Conservation (phyloP, 2,329 filamentous ascomycete genomes). For the Sclerotinia glacialis region DNA sequence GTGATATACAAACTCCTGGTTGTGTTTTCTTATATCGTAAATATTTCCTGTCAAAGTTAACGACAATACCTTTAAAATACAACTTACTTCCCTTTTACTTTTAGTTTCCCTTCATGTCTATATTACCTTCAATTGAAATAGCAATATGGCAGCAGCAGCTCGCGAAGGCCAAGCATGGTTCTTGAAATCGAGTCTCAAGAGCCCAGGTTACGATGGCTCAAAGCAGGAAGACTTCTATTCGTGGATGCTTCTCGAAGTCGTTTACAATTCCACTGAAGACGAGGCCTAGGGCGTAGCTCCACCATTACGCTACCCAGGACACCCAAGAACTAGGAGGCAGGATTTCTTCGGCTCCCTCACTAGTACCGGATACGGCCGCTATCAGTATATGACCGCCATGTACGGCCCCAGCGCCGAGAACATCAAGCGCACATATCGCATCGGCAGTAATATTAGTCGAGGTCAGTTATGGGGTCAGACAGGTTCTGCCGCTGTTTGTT, state of each 20-base stretch:
- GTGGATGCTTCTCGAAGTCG: constrained; percentile 15
- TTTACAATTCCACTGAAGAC: constrained; percentile 2
- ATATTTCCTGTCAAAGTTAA: background rate
- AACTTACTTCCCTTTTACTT: background rate
- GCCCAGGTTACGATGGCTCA: constrained; percentile 1
- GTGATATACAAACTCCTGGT: background rate
- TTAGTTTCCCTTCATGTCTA: background rate
- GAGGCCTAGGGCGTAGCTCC: background rate
- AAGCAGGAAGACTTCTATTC: constrained; percentile 6
- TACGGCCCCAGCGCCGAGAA: constrained; percentile 12
- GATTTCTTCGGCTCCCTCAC: background rate
- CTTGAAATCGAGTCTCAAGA: constrained; percentile 13
- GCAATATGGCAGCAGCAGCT: constrained; percentile 8
- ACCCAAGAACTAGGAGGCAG: background rate
- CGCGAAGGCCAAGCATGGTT: constrained; percentile 6
- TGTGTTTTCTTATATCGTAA: constrained; percentile 2
- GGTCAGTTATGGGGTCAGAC: background rate
- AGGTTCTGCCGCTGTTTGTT: constrained; percentile 12
- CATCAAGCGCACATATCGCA: constrained; percentile 13
- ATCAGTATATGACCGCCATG: constrained; percentile 8
- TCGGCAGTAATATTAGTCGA: background rate
- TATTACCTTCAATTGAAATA: background rate
- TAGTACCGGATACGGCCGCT: background rate
- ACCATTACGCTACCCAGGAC: background rate
- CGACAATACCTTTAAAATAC: background rate